phyloP scores from a whole-genome alignment of 1,139 yeast species.

The Suhomyces atakaporum region DNA sequence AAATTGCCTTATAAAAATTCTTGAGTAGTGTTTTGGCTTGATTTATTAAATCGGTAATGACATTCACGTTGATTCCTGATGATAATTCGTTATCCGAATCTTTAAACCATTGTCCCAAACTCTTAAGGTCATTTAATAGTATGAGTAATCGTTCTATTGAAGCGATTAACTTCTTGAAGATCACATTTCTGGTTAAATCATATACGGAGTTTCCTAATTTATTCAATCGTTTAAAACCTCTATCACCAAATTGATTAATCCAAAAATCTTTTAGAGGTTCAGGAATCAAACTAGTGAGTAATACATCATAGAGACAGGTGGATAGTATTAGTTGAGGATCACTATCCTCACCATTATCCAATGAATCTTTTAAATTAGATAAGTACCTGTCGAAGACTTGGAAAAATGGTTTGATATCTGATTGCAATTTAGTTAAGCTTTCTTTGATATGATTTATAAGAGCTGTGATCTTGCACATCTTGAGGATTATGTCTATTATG shows the following conservation, averaged over 20 bases:
- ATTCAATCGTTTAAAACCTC: constrained; percentile 63
- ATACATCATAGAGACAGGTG: constrained; percentile 45
- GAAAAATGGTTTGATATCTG: constrained; percentile 45
- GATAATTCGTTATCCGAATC: constrained; percentile 13
- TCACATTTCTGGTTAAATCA: constrained; percentile 47
- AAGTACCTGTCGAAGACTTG: constrained; percentile 41
- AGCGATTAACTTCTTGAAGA: constrained; percentile 56
- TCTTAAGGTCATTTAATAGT: constrained; percentile 48
- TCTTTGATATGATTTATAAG: constrained; percentile 37
- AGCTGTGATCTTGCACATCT: constrained; percentile 35
- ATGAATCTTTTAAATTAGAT: constrained; percentile 31
- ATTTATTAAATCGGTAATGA: constrained; percentile 30
- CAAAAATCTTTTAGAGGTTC: constrained; percentile 40
- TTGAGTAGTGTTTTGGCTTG: constrained; percentile 37
- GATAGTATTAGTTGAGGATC: constrained; percentile 10
- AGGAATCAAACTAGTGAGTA: constrained; percentile 61
- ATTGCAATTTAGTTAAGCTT: constrained; percentile 35
- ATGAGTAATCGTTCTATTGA: constrained; percentile 58
- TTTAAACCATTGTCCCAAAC: constrained; percentile 44
- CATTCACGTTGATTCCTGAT: constrained; percentile 31
- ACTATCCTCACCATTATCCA: constrained; percentile 8
- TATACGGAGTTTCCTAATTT: constrained; percentile 52
- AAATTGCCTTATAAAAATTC: constrained; percentile 39
- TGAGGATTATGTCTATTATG: constrained; percentile 26
- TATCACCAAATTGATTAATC: constrained; percentile 61